These are phyloP conservation scores for Penicillium sp. DNA, from an alignment of 2,329 filamentous ascomycete genomes.

Conservation along the genomic window DNA sequence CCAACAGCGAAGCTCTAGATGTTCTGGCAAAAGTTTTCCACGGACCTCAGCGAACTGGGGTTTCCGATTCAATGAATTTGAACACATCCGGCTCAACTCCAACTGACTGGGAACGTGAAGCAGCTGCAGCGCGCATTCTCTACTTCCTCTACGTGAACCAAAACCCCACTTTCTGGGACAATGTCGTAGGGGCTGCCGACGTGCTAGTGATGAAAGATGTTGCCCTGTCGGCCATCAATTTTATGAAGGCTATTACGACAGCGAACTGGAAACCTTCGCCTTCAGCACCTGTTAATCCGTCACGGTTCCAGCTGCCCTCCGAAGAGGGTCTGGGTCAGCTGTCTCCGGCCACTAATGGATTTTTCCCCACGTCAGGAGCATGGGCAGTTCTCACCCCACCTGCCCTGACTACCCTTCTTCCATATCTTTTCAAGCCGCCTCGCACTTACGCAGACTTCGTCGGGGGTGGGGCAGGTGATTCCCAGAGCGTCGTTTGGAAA, in stretches of 20 bases:
- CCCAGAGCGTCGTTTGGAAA: slow-evolving; percentile 50
- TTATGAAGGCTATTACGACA: slow-evolving; percentile 47
- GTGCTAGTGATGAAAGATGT: slow-evolving; percentile 50
- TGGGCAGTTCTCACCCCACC: slow-evolving; percentile 47
- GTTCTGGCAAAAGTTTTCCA: slow-evolving; percentile 50
- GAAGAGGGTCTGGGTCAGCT: slow-evolving; percentile 33
- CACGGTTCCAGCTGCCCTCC: slow-evolving; percentile 33
- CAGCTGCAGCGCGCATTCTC: slow-evolving; percentile 46
- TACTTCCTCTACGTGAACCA: slow-evolving; percentile 48
- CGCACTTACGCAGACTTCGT: slow-evolving; percentile 52
- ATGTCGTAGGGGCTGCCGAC: slow-evolving; percentile 48
- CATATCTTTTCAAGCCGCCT: slow-evolving; percentile 50
- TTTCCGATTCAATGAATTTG: slow-evolving; percentile 26
- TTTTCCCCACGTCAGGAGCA: slow-evolving; percentile 39
- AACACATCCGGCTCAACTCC: slow-evolving; percentile 28
- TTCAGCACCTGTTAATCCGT: slow-evolving; percentile 20
- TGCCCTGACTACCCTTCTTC: slow-evolving; percentile 44
- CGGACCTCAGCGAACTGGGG: slow-evolving; percentile 36
- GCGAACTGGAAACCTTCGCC: slow-evolving; percentile 46
- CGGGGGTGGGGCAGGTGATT: slow-evolving; percentile 47
- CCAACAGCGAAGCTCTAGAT: slow-evolving; percentile 47
- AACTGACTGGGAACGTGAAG: slow-evolving; percentile 40
- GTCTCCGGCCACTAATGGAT: slow-evolving; percentile 28
- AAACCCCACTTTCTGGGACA: slow-evolving; percentile 45
- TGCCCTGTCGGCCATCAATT: slow-evolving; percentile 47